Conservation (phyloP, 1,139 yeast genomes). For the Sugiyamaella neomexicana region DNA sequence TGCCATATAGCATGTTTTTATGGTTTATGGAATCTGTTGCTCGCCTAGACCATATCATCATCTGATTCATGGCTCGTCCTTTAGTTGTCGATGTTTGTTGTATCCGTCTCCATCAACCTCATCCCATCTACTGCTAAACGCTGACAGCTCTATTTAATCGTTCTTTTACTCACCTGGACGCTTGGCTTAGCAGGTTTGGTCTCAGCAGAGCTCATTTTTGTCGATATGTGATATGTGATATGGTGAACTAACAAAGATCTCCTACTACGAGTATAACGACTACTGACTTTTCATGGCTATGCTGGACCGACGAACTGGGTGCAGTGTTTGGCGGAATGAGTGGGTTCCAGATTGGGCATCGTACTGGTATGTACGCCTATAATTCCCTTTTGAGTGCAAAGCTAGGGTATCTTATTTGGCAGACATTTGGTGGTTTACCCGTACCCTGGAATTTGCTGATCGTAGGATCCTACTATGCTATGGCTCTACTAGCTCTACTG, state of each 20-base stretch:
- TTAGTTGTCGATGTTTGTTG: too few relatives aligned
- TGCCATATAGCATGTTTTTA: too few relatives aligned
- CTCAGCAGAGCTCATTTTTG: slow-evolving; percentile 29
- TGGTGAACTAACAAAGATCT: slow-evolving; percentile 16
- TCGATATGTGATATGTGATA: slow-evolving; percentile 16
- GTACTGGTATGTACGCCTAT: slow-evolving; percentile 2
- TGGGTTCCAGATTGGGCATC: slow-evolving; percentile 1
- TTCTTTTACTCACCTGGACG: slow-evolving; percentile 37
- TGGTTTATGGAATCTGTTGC: too few relatives aligned
- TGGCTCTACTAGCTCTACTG: too few relatives aligned
- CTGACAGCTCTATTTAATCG: background rate
- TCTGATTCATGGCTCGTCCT: too few relatives aligned
- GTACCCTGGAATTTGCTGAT: background rate
- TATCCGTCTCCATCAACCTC: background rate
- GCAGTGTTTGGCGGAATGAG: background rate
- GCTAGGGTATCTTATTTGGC: slow-evolving; percentile 1
- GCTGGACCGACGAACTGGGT: slow-evolving; percentile 4
- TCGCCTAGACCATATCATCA: too few relatives aligned
- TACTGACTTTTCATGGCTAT: slow-evolving; percentile 11
- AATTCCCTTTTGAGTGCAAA: slow-evolving; percentile 13
- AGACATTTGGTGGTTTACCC: background rate
- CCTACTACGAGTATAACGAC: background rate
- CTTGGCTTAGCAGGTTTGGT: slow-evolving; percentile 35
- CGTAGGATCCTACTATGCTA: too few relatives aligned
- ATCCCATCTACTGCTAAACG: background rate